Evolutionary conservation across 805 yeast genomes (phyloP), one percentile per base, ranked within the genome.

Genomic region (Saccharomycopsis fibuligera): DNA sequence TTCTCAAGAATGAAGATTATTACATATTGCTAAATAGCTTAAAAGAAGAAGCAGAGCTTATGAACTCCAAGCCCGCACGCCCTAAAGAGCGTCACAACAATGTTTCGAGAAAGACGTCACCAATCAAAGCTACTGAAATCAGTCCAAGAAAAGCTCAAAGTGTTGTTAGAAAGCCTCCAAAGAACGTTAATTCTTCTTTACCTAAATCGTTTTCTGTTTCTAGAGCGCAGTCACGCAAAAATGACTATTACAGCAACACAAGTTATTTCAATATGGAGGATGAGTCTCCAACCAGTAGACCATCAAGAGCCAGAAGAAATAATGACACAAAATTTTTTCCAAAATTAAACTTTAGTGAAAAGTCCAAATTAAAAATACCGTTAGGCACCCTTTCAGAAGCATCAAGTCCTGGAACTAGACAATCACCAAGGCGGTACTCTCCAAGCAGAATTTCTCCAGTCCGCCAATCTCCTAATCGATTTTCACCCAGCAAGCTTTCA

Each of bases 1-100:
- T 16, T 3, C n/a, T 22, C 8, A 49, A 48, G 27, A 45, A 23
- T 41, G 43, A 33, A n/a, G 41, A 37, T 5, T 52, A 41, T 25
- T 43, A 46, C 25, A 22, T 33, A 4, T 35, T 51, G 12, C 9
- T 44, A 19, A 44, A 47, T 17, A 35, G 27, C 33, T 48, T 50
- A 3, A 35, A 48, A 12, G 25, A 44, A 17, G 48, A 44, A 25
- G 21, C 23, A 3, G 51, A 39, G 16, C n/a, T n/a, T n/a, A n/a
- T n/a, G n/a, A n/a, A n/a, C n/a, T n/a, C n/a, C n/a, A n/a, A n/a
- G n/a, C n/a, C n/a, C n/a, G n/a, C n/a, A n/a, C n/a, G n/a, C n/a
- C n/a, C n/a, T n/a, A n/a, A n/a, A n/a, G n/a, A n/a, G n/a, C n/a
- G n/a, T n/a, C n/a, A n/a, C n/a, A n/a, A n/a, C n/a, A n/a, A n/a